phyloP scores from a whole-genome alignment of 768 basidiomycete genomes.

The Auriculariales sp. region DNA sequence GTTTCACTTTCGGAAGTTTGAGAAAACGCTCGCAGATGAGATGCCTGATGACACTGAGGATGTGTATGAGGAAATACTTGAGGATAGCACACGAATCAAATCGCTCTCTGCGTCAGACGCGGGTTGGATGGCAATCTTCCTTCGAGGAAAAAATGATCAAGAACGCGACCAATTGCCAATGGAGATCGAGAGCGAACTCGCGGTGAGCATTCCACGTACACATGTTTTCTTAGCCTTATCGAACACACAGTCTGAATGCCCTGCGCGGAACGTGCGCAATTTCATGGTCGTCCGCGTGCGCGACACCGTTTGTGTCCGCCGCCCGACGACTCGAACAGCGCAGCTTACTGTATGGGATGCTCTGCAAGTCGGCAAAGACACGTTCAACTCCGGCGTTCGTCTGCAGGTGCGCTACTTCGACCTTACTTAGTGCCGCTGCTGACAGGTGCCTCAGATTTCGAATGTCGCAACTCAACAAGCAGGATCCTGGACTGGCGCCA shows the following conservation, averaged over 20 bases:
- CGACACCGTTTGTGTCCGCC: conserved; percentile 42
- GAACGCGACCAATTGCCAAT: conserved; percentile 36
- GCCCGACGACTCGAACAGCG: conserved; percentile 42
- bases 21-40: conserved; percentile 10
- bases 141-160: conserved; percentile 29
- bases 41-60: conserved; percentile 24
- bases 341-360: conserved; percentile 82
- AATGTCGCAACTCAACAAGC: conserved; percentile 57
- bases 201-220: conserved; percentile 29
- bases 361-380: conserved; percentile 38
- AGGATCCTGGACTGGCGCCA: conserved; percentile 55
- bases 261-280: conserved; percentile 56
- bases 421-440: too few relatives aligned
- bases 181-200: conserved; percentile 60
- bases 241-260: conserved; percentile 38
- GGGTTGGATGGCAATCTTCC: conserved; percentile 45
- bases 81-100: conserved; percentile 27
- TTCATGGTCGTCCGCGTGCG: conserved; percentile 61
- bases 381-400: conserved; percentile 1
- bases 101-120: conserved; percentile 32
- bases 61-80: conserved; percentile 53
- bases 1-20: neutral
- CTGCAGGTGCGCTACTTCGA: conserved; percentile 2
- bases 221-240: neutral
- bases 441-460: conserved; percentile 28